A percentile compares a stretch with the other conserved stretches of the same genome.
Evolutionary conservation across 768 basidiomycete species (phyloP).

Genomic region (Hysterangium stoloniferum): DNA sequence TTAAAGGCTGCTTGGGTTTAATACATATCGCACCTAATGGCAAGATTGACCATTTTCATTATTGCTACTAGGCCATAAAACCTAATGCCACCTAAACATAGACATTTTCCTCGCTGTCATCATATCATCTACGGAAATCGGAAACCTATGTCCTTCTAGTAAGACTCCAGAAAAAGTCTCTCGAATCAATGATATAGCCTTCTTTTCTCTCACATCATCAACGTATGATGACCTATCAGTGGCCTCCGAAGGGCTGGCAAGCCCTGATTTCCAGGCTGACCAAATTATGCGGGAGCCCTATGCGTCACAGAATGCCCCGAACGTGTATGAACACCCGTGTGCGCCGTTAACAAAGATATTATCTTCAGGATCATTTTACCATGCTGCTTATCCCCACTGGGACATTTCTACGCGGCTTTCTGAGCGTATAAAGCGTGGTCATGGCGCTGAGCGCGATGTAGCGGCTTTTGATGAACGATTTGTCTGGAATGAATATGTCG

Average conservation of each 20-base stretch:
- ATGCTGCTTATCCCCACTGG: slow-evolving; percentile 75
- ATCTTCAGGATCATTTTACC: slow-evolving; percentile 90
- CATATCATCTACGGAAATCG: slow-evolving; percentile 67
- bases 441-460: slow-evolving; percentile 35
- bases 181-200: slow-evolving; percentile 82
- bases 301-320: slow-evolving; percentile 22
- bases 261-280: slow-evolving; percentile 36
- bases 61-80: neutral
- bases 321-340: slow-evolving; percentile 83
- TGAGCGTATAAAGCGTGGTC: slow-evolving; percentile 53
- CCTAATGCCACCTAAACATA: slow-evolving; percentile 22
- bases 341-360: slow-evolving; percentile 83
- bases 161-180: slow-evolving; percentile 57
- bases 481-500: slow-evolving; percentile 92
- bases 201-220: slow-evolving; percentile 79
- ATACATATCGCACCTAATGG: slow-evolving; percentile 61
- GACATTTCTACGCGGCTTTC: slow-evolving; percentile 82
- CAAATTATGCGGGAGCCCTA: slow-evolving; percentile 38
- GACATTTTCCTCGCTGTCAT: slow-evolving; percentile 85
- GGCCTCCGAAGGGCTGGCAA: slow-evolving; percentile 44
- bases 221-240: slow-evolving; percentile 73
- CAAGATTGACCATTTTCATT: slow-evolving; percentile 24
- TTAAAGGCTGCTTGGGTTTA: slow-evolving; percentile 80
- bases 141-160: slow-evolving; percentile 57
- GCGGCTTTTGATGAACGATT: slow-evolving; percentile 76